Base-by-base conservation (phyloP, 2,329 filamentous ascomycete genomes). In the Teratosphaeria epicoccoides region DNA sequence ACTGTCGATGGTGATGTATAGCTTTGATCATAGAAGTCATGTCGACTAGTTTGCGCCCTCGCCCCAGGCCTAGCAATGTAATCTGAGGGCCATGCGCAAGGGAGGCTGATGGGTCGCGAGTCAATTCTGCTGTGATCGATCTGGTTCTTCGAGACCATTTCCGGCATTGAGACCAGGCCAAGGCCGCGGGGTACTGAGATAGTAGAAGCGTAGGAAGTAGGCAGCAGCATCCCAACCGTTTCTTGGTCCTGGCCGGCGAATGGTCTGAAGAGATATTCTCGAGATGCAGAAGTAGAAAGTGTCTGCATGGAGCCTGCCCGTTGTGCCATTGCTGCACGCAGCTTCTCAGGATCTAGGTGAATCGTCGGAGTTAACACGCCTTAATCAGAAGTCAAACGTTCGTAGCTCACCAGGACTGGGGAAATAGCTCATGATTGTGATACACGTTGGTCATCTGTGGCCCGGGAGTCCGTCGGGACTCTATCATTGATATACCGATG, bases 1-100 rank as follows among this genome's bases (percentile, higher is more conserved):
- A 57, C 24, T 6, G 56, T 52, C 24, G 56, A 52, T 29, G 52
- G 44, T n/a, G 55, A 48, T 46, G 58, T 55, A 51, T 52, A 55
- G 33, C 52, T 47, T 5, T 43, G 28, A 20, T 26, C 37, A 48
- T 49, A 55, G 11, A 44, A 33, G 17, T 50, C 46, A 20, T 45
- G n/a, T 17, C 46, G 43, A 44, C 17, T 23, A 7, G 29, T 4
- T 11, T n/a, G 17, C 14, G 24, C 49, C 6, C 46, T 17, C 6
- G 33, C 24, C 26, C 29, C 6, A 2, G 12, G 43, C 23, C 17
- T 46, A 22, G 43, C n/a, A 5, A 46, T 26, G 24, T 46, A 46
- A 3, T 51, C 22, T 22, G 50, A 48, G 5, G 46, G 50, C 50
- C 50, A 52, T 17, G 46, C 20, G 24, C 22, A 46, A n/a, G 47